phyloP scores from a whole-genome alignment of 2,329 filamentous ascomycete genomes.

The Phialophora tarda region DNA sequence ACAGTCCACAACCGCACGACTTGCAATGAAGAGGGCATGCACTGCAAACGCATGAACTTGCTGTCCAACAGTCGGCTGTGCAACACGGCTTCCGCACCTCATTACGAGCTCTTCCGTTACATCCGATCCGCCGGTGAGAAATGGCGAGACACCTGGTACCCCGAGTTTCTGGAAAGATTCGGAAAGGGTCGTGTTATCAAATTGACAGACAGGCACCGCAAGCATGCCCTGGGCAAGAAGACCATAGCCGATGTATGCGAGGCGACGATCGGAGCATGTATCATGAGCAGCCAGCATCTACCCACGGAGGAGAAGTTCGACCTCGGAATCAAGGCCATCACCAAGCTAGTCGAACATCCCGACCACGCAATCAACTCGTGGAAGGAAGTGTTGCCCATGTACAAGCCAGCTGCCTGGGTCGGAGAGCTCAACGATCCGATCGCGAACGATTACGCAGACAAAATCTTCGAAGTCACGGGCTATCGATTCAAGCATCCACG shows the following conservation, averaged over 20 bases:
- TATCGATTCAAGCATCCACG: slow-evolving; percentile 76
- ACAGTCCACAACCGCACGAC: slow-evolving; percentile 79
- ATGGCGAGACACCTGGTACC: slow-evolving; percentile 80
- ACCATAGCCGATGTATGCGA: slow-evolving; percentile 93
- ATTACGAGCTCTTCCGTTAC: slow-evolving; percentile 69
- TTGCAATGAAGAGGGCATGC: slow-evolving; percentile 80
- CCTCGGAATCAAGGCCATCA: slow-evolving; percentile 64
- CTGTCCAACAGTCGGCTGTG: slow-evolving; percentile 92
- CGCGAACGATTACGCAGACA: slow-evolving; percentile 70
- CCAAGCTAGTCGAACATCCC: slow-evolving; percentile 66
- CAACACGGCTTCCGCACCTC: slow-evolving; percentile 71
- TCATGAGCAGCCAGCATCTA: slow-evolving; percentile 59
- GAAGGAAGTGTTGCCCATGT: slow-evolving; percentile 68
- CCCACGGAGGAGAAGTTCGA: slow-evolving; percentile 57
- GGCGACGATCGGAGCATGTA: slow-evolving; percentile 86
- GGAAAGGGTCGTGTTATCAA: slow-evolving; percentile 67
- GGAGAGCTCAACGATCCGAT: slow-evolving; percentile 58
- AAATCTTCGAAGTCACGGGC: slow-evolving; percentile 64
- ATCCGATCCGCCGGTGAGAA: slow-evolving; percentile 79
- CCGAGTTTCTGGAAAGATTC: slow-evolving; percentile 71
- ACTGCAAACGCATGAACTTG: slow-evolving; percentile 87
- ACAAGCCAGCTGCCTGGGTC: slow-evolving; percentile 34
- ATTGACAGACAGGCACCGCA: slow-evolving; percentile 45
- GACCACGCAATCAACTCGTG: slow-evolving; percentile 74
- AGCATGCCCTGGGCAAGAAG: slow-evolving; percentile 80